phyloP scores from a whole-genome alignment of 257 asterid species.

The Linderniella brevidens region DNA sequence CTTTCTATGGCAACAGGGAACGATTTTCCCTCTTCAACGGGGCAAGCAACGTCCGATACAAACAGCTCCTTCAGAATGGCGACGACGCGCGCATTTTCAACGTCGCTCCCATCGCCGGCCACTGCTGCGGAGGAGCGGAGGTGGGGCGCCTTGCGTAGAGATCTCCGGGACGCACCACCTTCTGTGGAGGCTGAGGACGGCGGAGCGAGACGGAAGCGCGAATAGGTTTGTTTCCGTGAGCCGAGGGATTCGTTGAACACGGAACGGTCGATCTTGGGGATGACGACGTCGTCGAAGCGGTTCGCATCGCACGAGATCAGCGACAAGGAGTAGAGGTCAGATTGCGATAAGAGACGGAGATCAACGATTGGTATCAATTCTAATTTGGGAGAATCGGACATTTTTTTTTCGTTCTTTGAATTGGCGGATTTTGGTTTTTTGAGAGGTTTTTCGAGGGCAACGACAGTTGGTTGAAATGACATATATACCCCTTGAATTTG shows the following conservation, averaged over 20 bases:
- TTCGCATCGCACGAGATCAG: slow-evolving; percentile 41
- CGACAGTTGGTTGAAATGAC: too few relatives aligned
- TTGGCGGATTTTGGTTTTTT: too few relatives aligned
- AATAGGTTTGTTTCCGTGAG: slow-evolving; percentile 70
- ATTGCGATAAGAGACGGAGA: slow-evolving; percentile 54
- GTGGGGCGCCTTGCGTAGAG: slow-evolving; percentile 62
- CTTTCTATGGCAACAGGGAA: not conserved
- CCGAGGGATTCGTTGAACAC: slow-evolving; percentile 89
- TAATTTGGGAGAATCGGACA: slow-evolving; percentile 17
- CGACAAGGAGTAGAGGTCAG: slow-evolving; percentile 63
- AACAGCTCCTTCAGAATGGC: slow-evolving; percentile 42
- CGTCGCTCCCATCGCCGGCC: not conserved
- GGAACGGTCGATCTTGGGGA: slow-evolving; percentile 66
- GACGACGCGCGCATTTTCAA: slow-evolving; percentile 35
- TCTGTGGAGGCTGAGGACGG: slow-evolving; percentile 26
- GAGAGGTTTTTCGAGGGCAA: too few relatives aligned
- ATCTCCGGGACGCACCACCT: not conserved
- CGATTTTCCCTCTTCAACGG: not conserved
- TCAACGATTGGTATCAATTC: slow-evolving; percentile 46
- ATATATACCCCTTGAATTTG: too few relatives aligned
- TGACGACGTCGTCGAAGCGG: slow-evolving; percentile 49
- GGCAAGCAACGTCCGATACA: slow-evolving; percentile 13
- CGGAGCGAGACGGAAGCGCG: slow-evolving; percentile 76
- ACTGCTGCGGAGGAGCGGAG: slow-evolving; percentile 27
- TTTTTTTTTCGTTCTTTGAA: too few relatives aligned